Conservation (phyloP, 2,329 filamentous ascomycete species). For the Camptophora hylomeconis region DNA sequence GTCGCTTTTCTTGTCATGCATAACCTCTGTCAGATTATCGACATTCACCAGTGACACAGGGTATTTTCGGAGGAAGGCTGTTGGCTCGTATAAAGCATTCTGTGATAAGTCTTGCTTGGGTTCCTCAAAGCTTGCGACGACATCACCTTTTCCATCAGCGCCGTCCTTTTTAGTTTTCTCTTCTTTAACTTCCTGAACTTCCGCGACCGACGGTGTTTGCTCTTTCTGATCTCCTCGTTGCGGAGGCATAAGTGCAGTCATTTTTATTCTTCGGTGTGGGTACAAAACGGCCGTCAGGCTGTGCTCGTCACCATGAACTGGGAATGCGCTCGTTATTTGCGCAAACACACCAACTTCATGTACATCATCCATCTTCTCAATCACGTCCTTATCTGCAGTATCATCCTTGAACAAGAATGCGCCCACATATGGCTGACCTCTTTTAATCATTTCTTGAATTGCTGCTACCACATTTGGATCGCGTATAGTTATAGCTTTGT, state of each 20-base stretch:
- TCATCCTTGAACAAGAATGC: constrained; percentile 97
- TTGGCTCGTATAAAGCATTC: constrained; percentile 63
- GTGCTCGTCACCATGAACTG: constrained; percentile 71
- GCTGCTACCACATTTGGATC: constrained; percentile 83
- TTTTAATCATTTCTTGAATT: constrained; percentile 91
- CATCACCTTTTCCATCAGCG: constrained; percentile 65
- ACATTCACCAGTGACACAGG: constrained; percentile 91
- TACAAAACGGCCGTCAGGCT: constrained; percentile 89
- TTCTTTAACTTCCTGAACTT: constrained; percentile 29
- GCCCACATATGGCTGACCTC: constrained; percentile 92
- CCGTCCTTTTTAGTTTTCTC: constrained; percentile 41
- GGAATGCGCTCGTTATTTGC: constrained; percentile 92
- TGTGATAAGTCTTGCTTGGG: constrained; percentile 47
- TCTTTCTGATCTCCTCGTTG: constrained; percentile 22
- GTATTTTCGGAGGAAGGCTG: constrained; percentile 80
- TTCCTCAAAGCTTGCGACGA: constrained; percentile 96
- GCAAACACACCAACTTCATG: constrained; percentile 95
- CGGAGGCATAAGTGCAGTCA: constrained; percentile 71
- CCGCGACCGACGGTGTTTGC: constrained; percentile 21
- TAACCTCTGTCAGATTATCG: constrained; percentile 79
- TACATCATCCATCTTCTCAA: constrained; percentile 79
- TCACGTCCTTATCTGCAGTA: constrained; percentile 82
- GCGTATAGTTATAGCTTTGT: constrained; percentile 95
- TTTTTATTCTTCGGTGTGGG: constrained; percentile 84
- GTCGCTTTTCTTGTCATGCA: constrained; percentile 78